Evolutionary conservation across 148 eudicot genomes (phyloP), one percentile per base, ranked within the genome.

Genomic region (Gaultheria prostrata): DNA sequence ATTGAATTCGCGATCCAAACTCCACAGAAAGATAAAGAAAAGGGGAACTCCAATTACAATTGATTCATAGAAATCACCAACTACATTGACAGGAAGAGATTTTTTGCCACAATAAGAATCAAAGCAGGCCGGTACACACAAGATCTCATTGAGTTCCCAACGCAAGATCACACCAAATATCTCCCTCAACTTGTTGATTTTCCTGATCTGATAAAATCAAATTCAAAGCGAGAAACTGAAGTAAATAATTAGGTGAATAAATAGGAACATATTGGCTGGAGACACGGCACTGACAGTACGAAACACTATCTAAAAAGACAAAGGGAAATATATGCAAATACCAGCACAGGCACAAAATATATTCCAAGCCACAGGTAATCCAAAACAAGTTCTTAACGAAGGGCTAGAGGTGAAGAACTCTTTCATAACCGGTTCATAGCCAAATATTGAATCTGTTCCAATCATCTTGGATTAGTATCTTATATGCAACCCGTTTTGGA

Each of bases 161-260:
- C 32, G 90, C 97, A 86, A 93, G 94, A 85, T 93, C 97, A 24
- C 89, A 93, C 97, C 97, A 93, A 56, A 88, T 88, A 88, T 93
- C 93, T 77, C 89, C 89, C 39, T 89, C 89, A 56, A 88, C 86
- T 87, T 77, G 89, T 70, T 86, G 93, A 79, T 83, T 59, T 85
- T 91, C 94, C 80, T 89, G 91, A 86, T 90, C 97, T 93, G 90
- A 50, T 56, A 56, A 81, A 71, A 21, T 59, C 30, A 74, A 46
- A 69, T 50, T 50, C 71, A 63, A 56, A 6, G 77, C 39, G 10
- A 67, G 24, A 80, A 8, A 65, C 1, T 7, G 49, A 43, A 77
- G 61, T 50, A 1, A 51, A 28, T 24, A 28, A 77, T 77, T 77
- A 12, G 80, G 61, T 26, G 1, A 26, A 28, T 32, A 33, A 77